These are phyloP conservation scores for Yamadazyma conglobata DNA, from an alignment of 1,139 yeast species.

Conservation along the genomic window DNA sequence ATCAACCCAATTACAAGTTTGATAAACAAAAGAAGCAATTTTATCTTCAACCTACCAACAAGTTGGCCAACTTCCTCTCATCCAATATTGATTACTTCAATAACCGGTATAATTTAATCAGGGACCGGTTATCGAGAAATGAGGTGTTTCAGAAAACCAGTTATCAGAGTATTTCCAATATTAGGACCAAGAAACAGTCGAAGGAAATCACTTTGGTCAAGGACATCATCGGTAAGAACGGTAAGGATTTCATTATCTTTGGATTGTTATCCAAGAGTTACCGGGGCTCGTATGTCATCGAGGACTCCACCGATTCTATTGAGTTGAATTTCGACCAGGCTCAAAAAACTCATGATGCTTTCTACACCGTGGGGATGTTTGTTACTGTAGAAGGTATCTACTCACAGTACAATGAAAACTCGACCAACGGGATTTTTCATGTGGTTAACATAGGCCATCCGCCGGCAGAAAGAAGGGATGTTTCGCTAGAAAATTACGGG, in stretches of 20 bases:
- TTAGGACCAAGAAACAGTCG: conserved; percentile 21
- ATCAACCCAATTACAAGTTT: conserved; percentile 65
- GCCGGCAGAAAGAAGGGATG: conserved; percentile 73
- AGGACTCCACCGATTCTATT: conserved; percentile 79
- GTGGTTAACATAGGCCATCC: conserved; percentile 84
- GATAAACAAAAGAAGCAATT: conserved; percentile 67
- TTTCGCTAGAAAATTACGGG: conserved; percentile 68
- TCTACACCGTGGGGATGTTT: conserved; percentile 75
- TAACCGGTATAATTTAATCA: conserved; percentile 54
- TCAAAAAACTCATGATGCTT: conserved; percentile 62
- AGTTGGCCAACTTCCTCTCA: conserved; percentile 19
- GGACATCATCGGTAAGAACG: conserved; percentile 81
- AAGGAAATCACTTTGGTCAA: conserved; percentile 72
- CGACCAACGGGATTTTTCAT: conserved; percentile 54
- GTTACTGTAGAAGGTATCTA: conserved; percentile 84
- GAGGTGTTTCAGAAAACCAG: conserved; percentile 63
- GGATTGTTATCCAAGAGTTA: conserved; percentile 68
- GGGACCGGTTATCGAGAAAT: conserved; percentile 72
- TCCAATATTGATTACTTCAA: conserved; percentile 27
- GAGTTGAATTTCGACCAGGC: conserved; percentile 68
- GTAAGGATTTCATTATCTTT: conserved; percentile 68
- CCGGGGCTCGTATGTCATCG: conserved; percentile 69
- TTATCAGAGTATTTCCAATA: conserved; percentile 34
- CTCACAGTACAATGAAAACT: conserved; percentile 52
- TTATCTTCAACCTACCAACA: conserved; percentile 25